phyloP scores from a whole-genome alignment of 768 basidiomycete species.

The Mycena pura region DNA sequence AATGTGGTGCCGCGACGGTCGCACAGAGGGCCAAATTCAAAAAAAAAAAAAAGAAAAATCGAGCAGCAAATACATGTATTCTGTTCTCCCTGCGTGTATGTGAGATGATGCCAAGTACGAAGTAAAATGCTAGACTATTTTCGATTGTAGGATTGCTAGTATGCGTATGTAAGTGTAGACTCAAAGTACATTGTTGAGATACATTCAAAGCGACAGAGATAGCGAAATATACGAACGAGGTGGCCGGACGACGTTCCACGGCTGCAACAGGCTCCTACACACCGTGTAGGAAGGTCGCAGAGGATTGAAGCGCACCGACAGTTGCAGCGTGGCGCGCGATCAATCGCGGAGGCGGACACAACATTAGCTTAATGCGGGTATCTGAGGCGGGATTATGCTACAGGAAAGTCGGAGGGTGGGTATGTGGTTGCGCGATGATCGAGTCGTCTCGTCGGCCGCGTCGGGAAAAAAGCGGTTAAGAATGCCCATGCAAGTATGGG shows the following conservation, averaged over 20 bases:
- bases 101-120: too few species aligned
- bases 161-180: neutral
- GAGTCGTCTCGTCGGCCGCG: conserved; percentile 9
- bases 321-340: neutral
- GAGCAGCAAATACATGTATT: conserved; percentile 22
- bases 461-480: conserved; percentile 12
- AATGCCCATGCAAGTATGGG: too few species aligned
- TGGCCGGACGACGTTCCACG: too few species aligned
- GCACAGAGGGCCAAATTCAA: too few species aligned
- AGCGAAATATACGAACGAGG: conserved; percentile 15
- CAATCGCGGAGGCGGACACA: conserved; percentile 15
- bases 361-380: conserved; percentile 23
- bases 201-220: conserved; percentile 24
- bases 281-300: too few species aligned
- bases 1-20: too few species aligned
- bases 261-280: too few species aligned
- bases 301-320: too few species aligned
- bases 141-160: conserved; percentile 13
- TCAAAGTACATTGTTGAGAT: conserved; percentile 20
- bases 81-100: conserved; percentile 17
- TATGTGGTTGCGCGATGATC: conserved; percentile 9
- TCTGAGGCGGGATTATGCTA: conserved; percentile 25
- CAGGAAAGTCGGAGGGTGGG: conserved; percentile 10
- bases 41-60: too few species aligned
- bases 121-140: conserved; percentile 22